A percentile compares a stretch with the other conserved stretches of the same genome.
Evolutionary conservation across 371 early-diverging fungal species (phyloP).

Genomic region (Rhizopus arrhizus): DNA sequence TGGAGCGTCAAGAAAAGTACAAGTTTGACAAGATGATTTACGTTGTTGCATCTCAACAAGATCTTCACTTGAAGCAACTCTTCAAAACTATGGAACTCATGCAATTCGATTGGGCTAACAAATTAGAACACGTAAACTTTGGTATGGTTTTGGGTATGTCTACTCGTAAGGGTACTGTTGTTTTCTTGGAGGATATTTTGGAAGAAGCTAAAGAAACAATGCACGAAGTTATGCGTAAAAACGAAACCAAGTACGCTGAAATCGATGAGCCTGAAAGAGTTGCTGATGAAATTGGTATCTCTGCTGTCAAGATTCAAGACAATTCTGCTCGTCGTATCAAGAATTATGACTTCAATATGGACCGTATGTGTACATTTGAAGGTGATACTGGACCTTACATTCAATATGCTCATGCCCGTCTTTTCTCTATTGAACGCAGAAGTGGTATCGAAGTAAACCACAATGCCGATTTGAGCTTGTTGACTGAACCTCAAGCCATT

Average conservation of each 20-base stretch:
- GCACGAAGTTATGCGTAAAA: slow-evolving; percentile 92
- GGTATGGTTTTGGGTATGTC: slow-evolving; percentile 99
- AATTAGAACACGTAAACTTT: slow-evolving; percentile 93
- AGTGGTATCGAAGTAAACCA: slow-evolving; percentile 60
- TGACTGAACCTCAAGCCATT: slow-evolving; percentile 75
- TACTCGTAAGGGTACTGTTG: slow-evolving; percentile 97
- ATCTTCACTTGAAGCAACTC: slow-evolving; percentile 95
- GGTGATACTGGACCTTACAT: slow-evolving; percentile 99
- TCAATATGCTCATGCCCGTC: slow-evolving; percentile 97
- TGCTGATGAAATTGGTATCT: slow-evolving; percentile 81
- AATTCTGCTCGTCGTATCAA: slow-evolving; percentile 94
- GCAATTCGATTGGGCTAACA: slow-evolving; percentile 78
- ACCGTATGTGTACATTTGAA: slow-evolving; percentile 95
- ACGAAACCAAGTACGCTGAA: slow-evolving; percentile 84
- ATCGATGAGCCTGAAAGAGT: slow-evolving; percentile 83
- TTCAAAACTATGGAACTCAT: slow-evolving; percentile 91
- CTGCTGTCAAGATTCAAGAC: slow-evolving; percentile 96
- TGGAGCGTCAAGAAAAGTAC: slow-evolving; percentile 89
- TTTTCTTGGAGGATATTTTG: slow-evolving; percentile 98
- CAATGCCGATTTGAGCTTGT: slow-evolving; percentile 62
- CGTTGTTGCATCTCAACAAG: slow-evolving; percentile 96
- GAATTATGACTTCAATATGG: slow-evolving; percentile 97
- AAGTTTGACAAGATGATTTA: slow-evolving; percentile 96
- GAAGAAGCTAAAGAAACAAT: slow-evolving; percentile 89
- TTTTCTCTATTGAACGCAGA: slow-evolving; percentile 93